Evolutionary conservation across 805 yeast genomes (phyloP).

Genomic region (Wickerhamiella kazuoi): DNA sequence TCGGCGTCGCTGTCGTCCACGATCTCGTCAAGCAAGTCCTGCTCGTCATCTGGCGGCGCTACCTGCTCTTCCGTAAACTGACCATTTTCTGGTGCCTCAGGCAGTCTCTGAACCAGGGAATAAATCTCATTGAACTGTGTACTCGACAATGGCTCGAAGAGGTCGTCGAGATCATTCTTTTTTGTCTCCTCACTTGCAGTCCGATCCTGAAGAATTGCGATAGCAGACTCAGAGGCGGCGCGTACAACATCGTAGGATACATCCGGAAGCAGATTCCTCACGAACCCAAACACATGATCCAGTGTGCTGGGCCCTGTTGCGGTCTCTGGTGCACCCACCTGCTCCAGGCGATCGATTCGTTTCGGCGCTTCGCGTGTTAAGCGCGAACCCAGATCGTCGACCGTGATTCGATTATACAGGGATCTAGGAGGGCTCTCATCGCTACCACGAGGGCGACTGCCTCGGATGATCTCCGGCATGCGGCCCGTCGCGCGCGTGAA

Average conservation of each 20-base stretch:
- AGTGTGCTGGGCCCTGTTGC: conserved; percentile 2
- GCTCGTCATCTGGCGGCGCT: conserved; percentile 15
- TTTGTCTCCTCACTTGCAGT: conserved; percentile 27
- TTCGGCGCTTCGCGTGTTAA: neutral
- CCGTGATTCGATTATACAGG: neutral
- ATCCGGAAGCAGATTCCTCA: conserved; percentile 43
- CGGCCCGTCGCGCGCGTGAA: neutral
- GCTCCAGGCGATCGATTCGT: neutral
- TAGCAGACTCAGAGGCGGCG: conserved; percentile 40
- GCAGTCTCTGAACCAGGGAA: conserved; percentile 27
- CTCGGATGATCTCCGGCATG: neutral
- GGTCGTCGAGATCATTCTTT: conserved; percentile 33
- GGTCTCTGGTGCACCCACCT: neutral
- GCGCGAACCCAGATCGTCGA: neutral
- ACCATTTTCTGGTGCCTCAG: conserved; percentile 7
- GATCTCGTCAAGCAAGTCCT: conserved; percentile 17
- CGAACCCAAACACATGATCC: conserved; percentile 42
- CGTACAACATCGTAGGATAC: conserved; percentile 55
- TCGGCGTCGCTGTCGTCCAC: conserved; percentile 14
- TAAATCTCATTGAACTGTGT: conserved; percentile 31
- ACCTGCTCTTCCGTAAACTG: conserved; percentile 20
- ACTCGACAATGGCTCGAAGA: conserved; percentile 30
- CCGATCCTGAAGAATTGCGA: conserved; percentile 37
- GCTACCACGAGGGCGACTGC: neutral
- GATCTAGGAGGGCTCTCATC: neutral